Conservation (phyloP, 2,329 filamentous ascomycete genomes). For the Cytospora chrysosperma region DNA sequence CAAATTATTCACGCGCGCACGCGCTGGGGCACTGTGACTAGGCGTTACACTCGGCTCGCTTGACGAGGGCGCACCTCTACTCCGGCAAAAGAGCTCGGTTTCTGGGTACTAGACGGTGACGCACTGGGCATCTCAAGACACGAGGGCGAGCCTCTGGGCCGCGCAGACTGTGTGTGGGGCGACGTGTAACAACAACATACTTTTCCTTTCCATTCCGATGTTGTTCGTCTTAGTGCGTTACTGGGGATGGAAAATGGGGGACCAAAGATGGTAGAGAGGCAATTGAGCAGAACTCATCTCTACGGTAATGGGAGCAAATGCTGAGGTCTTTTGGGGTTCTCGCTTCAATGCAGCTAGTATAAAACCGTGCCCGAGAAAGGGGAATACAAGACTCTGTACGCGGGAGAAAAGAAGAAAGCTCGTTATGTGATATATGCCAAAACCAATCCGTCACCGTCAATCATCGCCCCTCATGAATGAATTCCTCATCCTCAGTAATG, state of each 20-base stretch:
- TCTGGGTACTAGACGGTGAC: conserved; percentile 10
- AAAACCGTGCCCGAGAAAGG: not conserved
- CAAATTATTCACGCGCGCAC: not conserved
- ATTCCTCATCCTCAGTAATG: conserved; percentile 15
- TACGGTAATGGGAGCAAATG: conserved; percentile 20
- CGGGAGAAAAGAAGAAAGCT: not conserved
- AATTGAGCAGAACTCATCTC: conserved; percentile 5
- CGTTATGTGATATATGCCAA: not conserved
- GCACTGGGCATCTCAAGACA: not conserved
- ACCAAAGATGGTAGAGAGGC: conserved; percentile 9
- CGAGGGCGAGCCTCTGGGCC: not conserved
- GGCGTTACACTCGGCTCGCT: not conserved
- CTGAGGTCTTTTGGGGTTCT: conserved; percentile 8
- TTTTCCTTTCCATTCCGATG: conserved; percentile 13
- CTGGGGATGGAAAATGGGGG: not conserved
- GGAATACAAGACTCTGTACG: not conserved
- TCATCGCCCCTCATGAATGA: conserved; percentile 19
- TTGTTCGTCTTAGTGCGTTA: conserved; percentile 8
- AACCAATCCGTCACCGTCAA: not conserved
- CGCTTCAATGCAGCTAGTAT: not conserved
- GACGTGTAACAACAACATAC: conserved; percentile 20
- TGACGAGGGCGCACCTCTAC: not conserved
- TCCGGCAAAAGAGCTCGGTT: not conserved
- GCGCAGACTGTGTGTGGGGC: not conserved
- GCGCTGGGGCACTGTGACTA: not conserved